Base-by-base conservation (phyloP, 805 yeast species). In the Candida railenensis region DNA sequence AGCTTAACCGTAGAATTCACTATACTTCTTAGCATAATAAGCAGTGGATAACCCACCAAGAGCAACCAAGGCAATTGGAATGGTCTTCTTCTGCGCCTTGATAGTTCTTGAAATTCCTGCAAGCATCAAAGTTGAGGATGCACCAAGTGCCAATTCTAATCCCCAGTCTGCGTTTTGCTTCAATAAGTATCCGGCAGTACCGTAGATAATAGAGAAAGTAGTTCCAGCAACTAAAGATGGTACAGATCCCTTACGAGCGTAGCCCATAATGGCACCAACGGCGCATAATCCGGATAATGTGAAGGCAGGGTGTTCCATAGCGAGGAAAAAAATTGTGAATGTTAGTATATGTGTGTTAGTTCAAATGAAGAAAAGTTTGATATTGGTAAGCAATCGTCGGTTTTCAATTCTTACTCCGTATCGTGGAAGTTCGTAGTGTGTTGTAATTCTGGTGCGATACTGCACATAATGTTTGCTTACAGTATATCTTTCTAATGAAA, bases 151-250 rank as follows among this genome's bases (percentile, higher is more conserved):
- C 15, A 86, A 62, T 61, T 87, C 91, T 53, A 91, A 74, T 38
- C 97, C 97, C 66, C 80, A 80, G 59, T 87, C 90, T 50, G 81
- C 82, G 61, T 89, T 87, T 45, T 83, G 69, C 53, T 80, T 77
- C 50, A 89, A 69, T 53, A 91, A 73, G 65, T 89, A 87, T 15
- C 96, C 92, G 2, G 89, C 83, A 48, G 72, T 59, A n/a, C 85
- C 87, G 60, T 78, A 87, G 22, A 81, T 59, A 2, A 78, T 70
- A 12, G 86, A 74, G 51, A 87, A 71, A 1, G 82, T 65, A 8
- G 79, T 52, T 34, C 97, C 97, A 1, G 92, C 96, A 41, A 81
- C 67, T 45, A 91, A 73, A 0, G 96, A 89, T 19, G 96, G 95
- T 33, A 84, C 59, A 1, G 96, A 87, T 11, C 85, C 79, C 55